A percentile compares a stretch with the other conserved stretches of the same genome.
Conservation (phyloP, 2,329 filamentous ascomycete genomes). For the Pseudogymnoascus sp. region DNA sequence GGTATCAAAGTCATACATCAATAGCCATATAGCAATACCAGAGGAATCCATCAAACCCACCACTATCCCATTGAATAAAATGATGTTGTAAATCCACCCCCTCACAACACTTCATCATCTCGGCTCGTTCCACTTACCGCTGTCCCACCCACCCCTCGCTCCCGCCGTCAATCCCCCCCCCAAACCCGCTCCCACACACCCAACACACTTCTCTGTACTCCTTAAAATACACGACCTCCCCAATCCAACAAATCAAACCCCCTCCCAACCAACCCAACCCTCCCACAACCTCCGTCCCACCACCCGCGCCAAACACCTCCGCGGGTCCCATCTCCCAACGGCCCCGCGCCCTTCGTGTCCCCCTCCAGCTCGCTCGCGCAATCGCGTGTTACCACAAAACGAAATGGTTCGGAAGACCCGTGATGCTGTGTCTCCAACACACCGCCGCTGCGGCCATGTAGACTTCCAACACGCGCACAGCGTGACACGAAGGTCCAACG, state of each 20-base stretch:
- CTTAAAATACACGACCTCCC: not conserved
- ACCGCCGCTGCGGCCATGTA: not conserved
- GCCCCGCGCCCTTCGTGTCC: not conserved
- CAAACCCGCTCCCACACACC: not conserved
- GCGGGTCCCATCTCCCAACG: not conserved
- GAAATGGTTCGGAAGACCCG: not conserved
- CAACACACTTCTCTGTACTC: not conserved
- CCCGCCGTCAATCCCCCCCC: not conserved
- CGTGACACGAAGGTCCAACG: not conserved
- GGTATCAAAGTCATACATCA: not conserved
- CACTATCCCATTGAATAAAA: not conserved
- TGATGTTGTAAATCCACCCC: not conserved
- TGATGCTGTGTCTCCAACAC: not conserved
- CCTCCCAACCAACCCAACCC: not conserved
- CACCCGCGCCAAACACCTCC: not conserved
- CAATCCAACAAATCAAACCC: not conserved
- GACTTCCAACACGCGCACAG: not conserved
- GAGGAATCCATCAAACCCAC: not conserved
- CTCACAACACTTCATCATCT: not conserved
- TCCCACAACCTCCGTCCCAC: not conserved
- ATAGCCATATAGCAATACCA: constrained; percentile 6
- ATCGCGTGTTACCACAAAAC: not conserved
- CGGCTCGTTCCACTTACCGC: not conserved
- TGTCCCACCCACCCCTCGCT: not conserved
- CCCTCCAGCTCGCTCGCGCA: not conserved